These are phyloP conservation scores for Aphanocladium album DNA, from an alignment of 2,329 filamentous ascomycete species.

Conservation along the genomic window DNA sequence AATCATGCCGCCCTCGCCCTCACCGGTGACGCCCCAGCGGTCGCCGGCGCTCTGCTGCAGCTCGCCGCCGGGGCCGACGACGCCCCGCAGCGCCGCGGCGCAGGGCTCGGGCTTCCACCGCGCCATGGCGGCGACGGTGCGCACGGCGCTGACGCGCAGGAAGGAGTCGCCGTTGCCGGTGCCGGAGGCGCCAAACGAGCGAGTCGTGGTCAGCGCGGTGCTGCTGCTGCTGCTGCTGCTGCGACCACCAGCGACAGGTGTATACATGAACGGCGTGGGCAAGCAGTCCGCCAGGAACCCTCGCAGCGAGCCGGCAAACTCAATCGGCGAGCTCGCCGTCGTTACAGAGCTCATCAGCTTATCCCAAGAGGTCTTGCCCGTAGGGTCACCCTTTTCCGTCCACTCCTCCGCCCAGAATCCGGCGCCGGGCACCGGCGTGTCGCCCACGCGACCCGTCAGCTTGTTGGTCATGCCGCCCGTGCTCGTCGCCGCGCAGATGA, in stretches of 20 bases:
- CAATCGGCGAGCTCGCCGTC: constrained; percentile 22
- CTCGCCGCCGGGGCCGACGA: constrained; percentile 68
- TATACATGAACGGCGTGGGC: constrained; percentile 41
- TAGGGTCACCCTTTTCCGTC: constrained; percentile 45
- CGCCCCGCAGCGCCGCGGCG: constrained; percentile 52
- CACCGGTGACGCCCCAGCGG: constrained; percentile 67
- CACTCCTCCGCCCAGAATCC: constrained; percentile 91
- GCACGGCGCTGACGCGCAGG: constrained; percentile 63
- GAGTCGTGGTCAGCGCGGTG: constrained; percentile 34
- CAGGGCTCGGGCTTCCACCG: constrained; percentile 54
- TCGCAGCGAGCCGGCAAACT: constrained; percentile 33
- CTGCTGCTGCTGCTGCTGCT: neutral
- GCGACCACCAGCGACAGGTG: constrained; percentile 21
- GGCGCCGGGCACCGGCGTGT: constrained; percentile 77
- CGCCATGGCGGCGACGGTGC: constrained; percentile 68
- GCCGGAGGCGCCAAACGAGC: constrained; percentile 59
- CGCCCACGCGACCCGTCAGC: constrained; percentile 75
- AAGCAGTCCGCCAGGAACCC: constrained; percentile 56
- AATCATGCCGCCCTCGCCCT: constrained; percentile 82
- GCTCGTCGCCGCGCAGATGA: constrained; percentile 62
- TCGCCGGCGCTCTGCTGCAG: constrained; percentile 69
- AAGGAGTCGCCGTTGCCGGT: constrained; percentile 91
- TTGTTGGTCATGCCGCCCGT: constrained; percentile 86
- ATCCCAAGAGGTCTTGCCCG: constrained; percentile 17
- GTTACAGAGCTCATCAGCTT: constrained; percentile 13